Conservation (phyloP, 1,284 basidiomycete genomes). For the Porodaedalea pini region DNA sequence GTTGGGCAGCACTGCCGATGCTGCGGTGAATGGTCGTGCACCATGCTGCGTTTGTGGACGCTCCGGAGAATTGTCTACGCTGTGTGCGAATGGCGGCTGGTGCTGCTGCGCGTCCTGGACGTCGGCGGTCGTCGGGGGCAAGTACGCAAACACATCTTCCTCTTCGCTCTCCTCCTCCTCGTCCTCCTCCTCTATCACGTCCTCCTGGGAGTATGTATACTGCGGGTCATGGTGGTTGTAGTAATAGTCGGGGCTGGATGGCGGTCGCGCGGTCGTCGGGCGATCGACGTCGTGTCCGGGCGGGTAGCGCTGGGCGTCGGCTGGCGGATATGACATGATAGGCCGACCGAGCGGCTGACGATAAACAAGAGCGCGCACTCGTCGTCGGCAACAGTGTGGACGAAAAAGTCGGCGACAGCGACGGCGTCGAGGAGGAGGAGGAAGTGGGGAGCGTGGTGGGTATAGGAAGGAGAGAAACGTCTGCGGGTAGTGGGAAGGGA, state of each 20-base stretch:
- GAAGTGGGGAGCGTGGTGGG: neutral
- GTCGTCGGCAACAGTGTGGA: too few relatives aligned
- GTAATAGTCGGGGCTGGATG: conserved; percentile 13
- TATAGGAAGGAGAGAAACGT: neutral
- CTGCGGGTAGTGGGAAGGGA: neutral
- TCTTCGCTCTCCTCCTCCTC: conserved; percentile 46
- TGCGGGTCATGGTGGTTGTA: conserved; percentile 15
- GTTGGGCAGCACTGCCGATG: conserved; percentile 1
- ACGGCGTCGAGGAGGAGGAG: neutral
- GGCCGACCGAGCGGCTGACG: too few relatives aligned
- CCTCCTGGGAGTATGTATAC: conserved; percentile 18
- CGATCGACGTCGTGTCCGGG: conserved; percentile 11
- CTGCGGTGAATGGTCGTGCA: neutral
- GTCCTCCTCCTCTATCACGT: too few relatives aligned
- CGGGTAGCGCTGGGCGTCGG: neutral
- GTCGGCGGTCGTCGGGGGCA: conserved; percentile 68
- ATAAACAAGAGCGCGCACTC: neutral
- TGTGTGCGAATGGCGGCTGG: conserved; percentile 27
- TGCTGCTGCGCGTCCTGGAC: conserved; percentile 27
- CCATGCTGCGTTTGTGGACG: conserved; percentile 17
- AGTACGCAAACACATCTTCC: conserved; percentile 79
- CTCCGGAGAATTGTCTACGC: conserved; percentile 19
- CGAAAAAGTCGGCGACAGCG: neutral
- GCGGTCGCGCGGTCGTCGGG: conserved; percentile 17
- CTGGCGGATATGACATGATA: neutral